Base-by-base conservation (phyloP, 805 yeast species). In the Myxozyma udenii region DNA sequence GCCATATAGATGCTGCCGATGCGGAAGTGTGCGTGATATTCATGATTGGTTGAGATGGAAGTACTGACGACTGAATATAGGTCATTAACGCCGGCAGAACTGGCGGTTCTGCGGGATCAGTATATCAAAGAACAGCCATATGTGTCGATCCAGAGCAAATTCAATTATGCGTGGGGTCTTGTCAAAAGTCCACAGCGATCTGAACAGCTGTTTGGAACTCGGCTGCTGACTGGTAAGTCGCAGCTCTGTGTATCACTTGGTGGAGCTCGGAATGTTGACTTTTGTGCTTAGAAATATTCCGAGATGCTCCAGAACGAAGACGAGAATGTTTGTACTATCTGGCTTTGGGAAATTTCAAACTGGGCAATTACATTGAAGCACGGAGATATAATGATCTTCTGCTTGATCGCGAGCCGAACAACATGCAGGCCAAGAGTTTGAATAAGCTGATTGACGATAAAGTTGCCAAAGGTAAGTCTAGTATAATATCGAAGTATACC, bases 111-210 rank as follows among this genome's bases (percentile, higher is more conserved):
- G 26, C 83, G 80, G 57, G 78, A 81, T 61, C 96, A 88, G 63
- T 88, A 87, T 37, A 78, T 81, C 24, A 74, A 84, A 1, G 98
- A 93, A 66, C 83, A 85, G 28, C 95, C 93, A 3, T 73, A 77
- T 36, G 89, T 87, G 0, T 76, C 90, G 0, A 77, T 86, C 0
- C 97, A 89, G 67, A 84, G 96, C 1, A 79, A 82, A 51, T 93
- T 93, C 76, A 93, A 95, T 69, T 87, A 86, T 62, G 95, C 97
- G 0, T 93, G 99, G 98, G 98, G 95, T 2, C 73, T 93, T 45
- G 79, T 95, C 57, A 90, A 88, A 67, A 82, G 95, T 1, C 65
- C 68, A 45, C 74, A 76, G 44, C 73, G 74, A 21, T 76, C 74
- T 36, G 84, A 86, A 55, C 95, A 87, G 64, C 76, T 84, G 61